These are phyloP conservation scores for Penicillium chermesinum DNA, from an alignment of 495 filamentous ascomycete genomes.

Conservation along the genomic window DNA sequence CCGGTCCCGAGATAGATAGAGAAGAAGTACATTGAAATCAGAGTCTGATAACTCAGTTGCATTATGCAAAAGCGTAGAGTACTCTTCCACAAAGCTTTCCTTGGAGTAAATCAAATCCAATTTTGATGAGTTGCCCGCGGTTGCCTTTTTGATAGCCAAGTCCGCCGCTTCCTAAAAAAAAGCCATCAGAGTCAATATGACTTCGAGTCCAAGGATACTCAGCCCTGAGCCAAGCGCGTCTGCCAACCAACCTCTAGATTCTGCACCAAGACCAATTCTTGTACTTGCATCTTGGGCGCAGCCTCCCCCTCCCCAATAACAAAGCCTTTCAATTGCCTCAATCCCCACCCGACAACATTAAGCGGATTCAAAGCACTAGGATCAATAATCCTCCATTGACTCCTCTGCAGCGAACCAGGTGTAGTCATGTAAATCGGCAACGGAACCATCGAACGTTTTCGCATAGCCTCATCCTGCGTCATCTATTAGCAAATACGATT, in stretches of 20 bases:
- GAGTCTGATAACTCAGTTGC: conserved; percentile 52
- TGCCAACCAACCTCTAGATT: conserved; percentile 45
- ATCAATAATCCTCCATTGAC: conserved; percentile 55
- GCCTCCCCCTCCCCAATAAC: conserved; percentile 41
- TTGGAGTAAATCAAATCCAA: conserved; percentile 65
- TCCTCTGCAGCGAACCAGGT: conserved; percentile 47
- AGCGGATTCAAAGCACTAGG: conserved; percentile 45
- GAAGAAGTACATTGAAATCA: conserved; percentile 67
- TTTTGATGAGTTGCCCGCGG: conserved; percentile 31
- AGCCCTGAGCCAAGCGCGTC: neutral
- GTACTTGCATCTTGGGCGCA: conserved; percentile 27
- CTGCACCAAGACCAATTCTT: conserved; percentile 46
- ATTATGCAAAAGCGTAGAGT: conserved; percentile 47
- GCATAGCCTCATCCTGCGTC: conserved; percentile 60
- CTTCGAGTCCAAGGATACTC: no score
- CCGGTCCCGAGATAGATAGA: conserved; percentile 67
- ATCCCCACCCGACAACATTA: conserved; percentile 68
- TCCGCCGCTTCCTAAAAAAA: conserved; percentile 37
- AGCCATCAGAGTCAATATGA: conserved; percentile 1
- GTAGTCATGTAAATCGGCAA: conserved; percentile 55
- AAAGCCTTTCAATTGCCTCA: conserved; percentile 62
- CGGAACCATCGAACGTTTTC: conserved; percentile 62
- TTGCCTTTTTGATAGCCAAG: conserved; percentile 40
- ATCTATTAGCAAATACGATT: neutral
- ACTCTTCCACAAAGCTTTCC: conserved; percentile 56